Conservation (phyloP, 345 rosid genomes). For the Aquilaria yunnanensis region DNA sequence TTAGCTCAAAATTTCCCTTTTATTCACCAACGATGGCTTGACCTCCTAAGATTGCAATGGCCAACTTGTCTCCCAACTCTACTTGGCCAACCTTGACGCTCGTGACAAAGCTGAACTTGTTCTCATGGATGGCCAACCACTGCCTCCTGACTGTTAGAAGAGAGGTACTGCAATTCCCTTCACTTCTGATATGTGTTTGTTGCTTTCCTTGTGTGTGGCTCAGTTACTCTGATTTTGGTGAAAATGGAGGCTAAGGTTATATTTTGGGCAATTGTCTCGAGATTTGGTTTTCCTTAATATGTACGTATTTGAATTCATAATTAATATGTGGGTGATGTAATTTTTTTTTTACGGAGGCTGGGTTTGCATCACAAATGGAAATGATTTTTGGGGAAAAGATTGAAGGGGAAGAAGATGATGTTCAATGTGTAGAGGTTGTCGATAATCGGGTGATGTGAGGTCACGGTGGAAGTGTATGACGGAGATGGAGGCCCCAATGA, state of each 20-base stretch:
- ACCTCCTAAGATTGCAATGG: conserved; percentile 66
- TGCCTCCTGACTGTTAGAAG: conserved; percentile 82
- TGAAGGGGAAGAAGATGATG: conserved; percentile 57
- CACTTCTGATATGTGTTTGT: not conserved
- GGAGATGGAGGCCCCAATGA: not conserved
- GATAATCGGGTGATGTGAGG: conserved; percentile 45
- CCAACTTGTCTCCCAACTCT: conserved; percentile 70
- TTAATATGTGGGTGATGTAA: too few relatives aligned
- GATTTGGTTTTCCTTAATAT: conserved; percentile 4
- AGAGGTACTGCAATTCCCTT: conserved; percentile 35
- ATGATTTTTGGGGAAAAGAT: conserved; percentile 52
- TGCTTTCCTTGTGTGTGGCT: conserved; percentile 8
- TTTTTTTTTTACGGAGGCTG: conserved; percentile 35
- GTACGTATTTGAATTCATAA: conserved; percentile 4
- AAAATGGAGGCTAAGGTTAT: not conserved
- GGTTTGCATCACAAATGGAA: conserved; percentile 69
- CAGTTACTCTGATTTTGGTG: not conserved
- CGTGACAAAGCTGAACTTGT: conserved; percentile 62
- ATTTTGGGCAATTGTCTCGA: conserved; percentile 3
- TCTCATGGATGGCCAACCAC: conserved; percentile 81
- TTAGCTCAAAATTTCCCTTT: conserved; percentile 57
- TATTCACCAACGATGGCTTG: conserved; percentile 89
- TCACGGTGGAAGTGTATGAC: conserved; percentile 48
- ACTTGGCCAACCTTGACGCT: conserved; percentile 75
- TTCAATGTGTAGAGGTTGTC: conserved; percentile 67